Conservation (phyloP, 306 rosid species). For the Cicer bijugum region DNA sequence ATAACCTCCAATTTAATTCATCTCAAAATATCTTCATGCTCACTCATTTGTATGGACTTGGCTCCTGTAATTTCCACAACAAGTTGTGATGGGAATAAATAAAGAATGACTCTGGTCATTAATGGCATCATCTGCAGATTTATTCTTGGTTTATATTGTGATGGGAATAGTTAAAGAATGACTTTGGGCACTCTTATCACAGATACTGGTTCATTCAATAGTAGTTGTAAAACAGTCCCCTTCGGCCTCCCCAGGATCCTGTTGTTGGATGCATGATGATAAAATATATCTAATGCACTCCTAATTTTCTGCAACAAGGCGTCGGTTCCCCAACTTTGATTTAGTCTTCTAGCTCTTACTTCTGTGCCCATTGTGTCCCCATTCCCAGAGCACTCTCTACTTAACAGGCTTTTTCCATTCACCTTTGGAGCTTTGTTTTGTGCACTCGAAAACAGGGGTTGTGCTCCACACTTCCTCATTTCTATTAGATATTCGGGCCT, state of each 20-base stretch:
- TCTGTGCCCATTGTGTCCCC: background rate
- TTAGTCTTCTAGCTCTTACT: background rate
- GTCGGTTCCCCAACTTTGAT: background rate
- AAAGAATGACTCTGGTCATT: background rate
- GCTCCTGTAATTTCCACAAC: conserved; percentile 12
- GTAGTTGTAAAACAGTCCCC: background rate
- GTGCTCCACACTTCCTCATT: conserved; percentile 3
- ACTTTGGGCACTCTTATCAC: background rate
- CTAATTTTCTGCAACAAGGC: background rate
- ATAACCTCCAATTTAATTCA: background rate
- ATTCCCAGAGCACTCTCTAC: background rate
- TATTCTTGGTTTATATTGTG: background rate
- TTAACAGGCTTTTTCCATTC: background rate
- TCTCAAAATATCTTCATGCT: background rate
- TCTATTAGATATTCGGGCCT: background rate
- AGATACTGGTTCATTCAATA: background rate
- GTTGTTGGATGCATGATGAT: background rate
- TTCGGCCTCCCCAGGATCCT: background rate
- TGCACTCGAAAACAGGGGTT: background rate
- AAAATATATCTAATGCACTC: background rate
- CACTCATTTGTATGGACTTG: background rate
- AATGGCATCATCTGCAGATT: background rate
- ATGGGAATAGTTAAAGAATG: conserved; percentile 1
- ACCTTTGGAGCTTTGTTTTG: background rate
- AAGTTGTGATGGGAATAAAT: background rate